Evolutionary conservation across 352 stramenopile genomes (phyloP).

Genomic region (Pythium brassicae): DNA sequence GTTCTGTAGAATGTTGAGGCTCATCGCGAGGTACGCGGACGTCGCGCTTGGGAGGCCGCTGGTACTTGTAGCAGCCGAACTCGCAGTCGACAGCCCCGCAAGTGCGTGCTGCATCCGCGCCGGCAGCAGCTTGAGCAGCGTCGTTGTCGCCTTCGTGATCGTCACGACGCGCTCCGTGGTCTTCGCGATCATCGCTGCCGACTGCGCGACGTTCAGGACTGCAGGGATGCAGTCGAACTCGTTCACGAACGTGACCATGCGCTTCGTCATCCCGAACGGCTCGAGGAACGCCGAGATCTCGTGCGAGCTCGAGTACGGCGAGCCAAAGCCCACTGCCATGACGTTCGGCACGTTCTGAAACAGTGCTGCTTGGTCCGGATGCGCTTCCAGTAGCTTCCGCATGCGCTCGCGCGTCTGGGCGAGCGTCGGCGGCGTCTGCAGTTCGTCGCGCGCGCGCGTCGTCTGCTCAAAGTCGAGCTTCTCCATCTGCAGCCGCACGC

Average conservation of each 20-base stretch:
- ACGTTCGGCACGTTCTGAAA: conserved; percentile 36
- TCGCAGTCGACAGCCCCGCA: conserved; percentile 22
- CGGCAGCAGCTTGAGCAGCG: conserved; percentile 64
- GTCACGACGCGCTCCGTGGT: conserved; percentile 75
- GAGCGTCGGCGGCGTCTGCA: not conserved
- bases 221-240: conserved; percentile 85
- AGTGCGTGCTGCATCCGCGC: conserved; percentile 72
- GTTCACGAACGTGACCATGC: conserved; percentile 78
- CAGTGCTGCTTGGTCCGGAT: conserved; percentile 19
- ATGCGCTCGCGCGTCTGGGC: conserved; percentile 3
- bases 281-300: conserved; percentile 42
- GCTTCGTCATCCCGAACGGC: conserved; percentile 38
- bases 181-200: conserved; percentile 67
- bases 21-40: conserved; percentile 79
- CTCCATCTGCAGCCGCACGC: conserved; percentile 49
- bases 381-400: conserved; percentile 13
- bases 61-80: not conserved
- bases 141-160: conserved; percentile 78
- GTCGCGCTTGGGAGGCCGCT: conserved; percentile 25
- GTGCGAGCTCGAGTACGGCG: conserved; percentile 63
- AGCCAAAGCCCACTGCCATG: conserved; percentile 72
- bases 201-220: conserved; percentile 80
- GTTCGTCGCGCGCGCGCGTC: conserved; percentile 12
- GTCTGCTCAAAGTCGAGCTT: conserved; percentile 53
- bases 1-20: conserved; percentile 71